These are phyloP conservation scores for Penicillium digitatum DNA, from an alignment of 2,329 filamentous ascomycete species.

Conservation along the genomic window DNA sequence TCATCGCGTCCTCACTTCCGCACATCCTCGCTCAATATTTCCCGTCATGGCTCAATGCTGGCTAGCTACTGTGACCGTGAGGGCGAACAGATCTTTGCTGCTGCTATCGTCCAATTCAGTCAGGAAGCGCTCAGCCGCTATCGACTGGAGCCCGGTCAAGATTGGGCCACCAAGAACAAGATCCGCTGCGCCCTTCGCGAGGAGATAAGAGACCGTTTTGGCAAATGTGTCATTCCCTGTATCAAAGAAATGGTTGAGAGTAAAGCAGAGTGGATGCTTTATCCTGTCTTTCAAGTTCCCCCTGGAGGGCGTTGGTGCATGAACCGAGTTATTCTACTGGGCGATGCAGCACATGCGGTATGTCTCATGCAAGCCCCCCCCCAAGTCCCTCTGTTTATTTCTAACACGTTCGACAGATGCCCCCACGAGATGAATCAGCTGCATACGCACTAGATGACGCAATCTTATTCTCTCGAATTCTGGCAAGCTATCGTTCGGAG, in stretches of 20 bases:
- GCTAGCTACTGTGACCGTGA: slow-evolving; percentile 39
- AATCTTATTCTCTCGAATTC: slow-evolving; percentile 41
- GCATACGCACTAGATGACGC: slow-evolving; percentile 46
- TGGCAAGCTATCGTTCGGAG: slow-evolving; percentile 33
- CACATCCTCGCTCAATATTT: slow-evolving; percentile 40
- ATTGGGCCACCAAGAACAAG: slow-evolving; percentile 32
- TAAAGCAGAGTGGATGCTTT: slow-evolving; percentile 41
- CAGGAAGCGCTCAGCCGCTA: slow-evolving; percentile 26
- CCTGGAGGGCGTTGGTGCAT: slow-evolving; percentile 40
- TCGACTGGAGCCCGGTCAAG: slow-evolving; percentile 29
- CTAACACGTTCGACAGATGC: slow-evolving; percentile 39
- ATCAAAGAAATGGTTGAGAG: slow-evolving; percentile 37
- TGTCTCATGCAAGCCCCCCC: slow-evolving; percentile 9
- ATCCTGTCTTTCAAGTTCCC: slow-evolving; percentile 43
- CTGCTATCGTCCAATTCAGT: slow-evolving; percentile 39
- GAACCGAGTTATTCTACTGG: slow-evolving; percentile 42
- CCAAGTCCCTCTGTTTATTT: background rate
- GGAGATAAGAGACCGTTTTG: slow-evolving; percentile 38
- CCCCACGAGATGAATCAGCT: slow-evolving; percentile 46
- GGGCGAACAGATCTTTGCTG: slow-evolving; percentile 37
- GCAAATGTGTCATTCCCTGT: slow-evolving; percentile 34
- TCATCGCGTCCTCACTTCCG: slow-evolving; percentile 35
- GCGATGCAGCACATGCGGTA: slow-evolving; percentile 49
- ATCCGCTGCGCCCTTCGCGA: slow-evolving; percentile 35
- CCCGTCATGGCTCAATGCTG: slow-evolving; percentile 39